These are phyloP conservation scores for Pythium pyrilobum DNA, from an alignment of 352 stramenopile species.

Conservation along the genomic window DNA sequence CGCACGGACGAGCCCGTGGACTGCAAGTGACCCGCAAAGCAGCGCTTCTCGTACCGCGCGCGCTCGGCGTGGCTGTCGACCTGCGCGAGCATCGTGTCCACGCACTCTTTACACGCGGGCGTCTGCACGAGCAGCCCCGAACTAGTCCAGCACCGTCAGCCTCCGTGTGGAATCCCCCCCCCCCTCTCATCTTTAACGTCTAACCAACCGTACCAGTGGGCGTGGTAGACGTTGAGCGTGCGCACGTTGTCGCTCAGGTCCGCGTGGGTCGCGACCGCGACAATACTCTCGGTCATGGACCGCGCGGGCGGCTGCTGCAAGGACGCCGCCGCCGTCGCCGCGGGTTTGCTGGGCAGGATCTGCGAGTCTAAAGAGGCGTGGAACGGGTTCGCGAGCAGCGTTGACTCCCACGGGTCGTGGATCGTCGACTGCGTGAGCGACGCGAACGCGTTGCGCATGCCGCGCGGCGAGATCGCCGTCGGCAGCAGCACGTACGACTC, in stretches of 20 bases:
- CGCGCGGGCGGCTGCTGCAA: slow-evolving; percentile 15
- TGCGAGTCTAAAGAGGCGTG: slow-evolving; percentile 6
- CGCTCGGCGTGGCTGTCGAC: slow-evolving; percentile 71
- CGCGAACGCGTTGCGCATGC: slow-evolving; percentile 20
- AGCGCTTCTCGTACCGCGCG: slow-evolving; percentile 68
- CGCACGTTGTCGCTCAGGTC: slow-evolving; percentile 71
- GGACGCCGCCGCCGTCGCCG: not conserved
- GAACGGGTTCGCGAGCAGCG: slow-evolving; percentile 7
- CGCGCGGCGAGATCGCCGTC: slow-evolving; percentile 48
- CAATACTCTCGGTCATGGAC: slow-evolving; percentile 52
- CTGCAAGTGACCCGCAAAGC: slow-evolving; percentile 53
- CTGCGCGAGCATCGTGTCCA: slow-evolving; percentile 67
- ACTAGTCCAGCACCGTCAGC: slow-evolving; percentile 18
- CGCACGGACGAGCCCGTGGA: slow-evolving; percentile 36
- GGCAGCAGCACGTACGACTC: slow-evolving; percentile 77
- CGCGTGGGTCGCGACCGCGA: slow-evolving; percentile 57
- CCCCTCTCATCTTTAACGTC: not conserved
- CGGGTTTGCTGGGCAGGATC: slow-evolving; percentile 16
- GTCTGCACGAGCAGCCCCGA: slow-evolving; percentile 53
- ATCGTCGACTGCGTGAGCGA: slow-evolving; percentile 22
- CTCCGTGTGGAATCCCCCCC: too few species aligned
- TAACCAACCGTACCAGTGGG: slow-evolving; percentile 43
- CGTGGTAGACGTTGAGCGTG: slow-evolving; percentile 60
- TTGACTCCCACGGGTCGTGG: slow-evolving; percentile 23
- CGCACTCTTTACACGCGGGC: slow-evolving; percentile 67